Evolutionary conservation across 306 rosid genomes (phyloP).

Genomic region (Trifolium repens): DNA sequence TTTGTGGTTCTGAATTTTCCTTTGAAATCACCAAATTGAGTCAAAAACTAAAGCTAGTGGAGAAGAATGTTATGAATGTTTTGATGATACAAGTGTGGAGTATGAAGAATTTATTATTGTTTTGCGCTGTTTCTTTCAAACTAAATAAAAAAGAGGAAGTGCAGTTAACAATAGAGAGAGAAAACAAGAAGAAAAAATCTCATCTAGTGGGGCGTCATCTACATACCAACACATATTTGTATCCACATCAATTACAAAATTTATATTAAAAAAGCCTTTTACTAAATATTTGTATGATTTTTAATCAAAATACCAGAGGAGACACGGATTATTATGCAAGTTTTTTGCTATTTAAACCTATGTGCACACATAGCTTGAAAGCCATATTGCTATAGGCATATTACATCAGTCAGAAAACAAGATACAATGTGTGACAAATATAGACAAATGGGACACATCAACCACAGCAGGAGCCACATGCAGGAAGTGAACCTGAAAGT

Average conservation of each 20-base stretch:
- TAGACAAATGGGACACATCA: conserved; percentile 42
- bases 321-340: conserved; percentile 1
- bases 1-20: too few relatives aligned
- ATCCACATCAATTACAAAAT: not conserved
- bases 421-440: conserved; percentile 22
- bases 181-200: too few relatives aligned
- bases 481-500: conserved; percentile 82
- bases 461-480: conserved; percentile 99
- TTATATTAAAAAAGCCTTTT: not conserved
- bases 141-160: too few relatives aligned
- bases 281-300: not conserved
- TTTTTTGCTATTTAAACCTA: conserved; percentile 2
- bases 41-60: too few relatives aligned
- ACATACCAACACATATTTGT: too few relatives aligned
- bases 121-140: too few relatives aligned
- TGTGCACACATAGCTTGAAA: not conserved
- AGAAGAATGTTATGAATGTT: too few relatives aligned
- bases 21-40: too few relatives aligned
- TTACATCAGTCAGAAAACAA: conserved; percentile 18
- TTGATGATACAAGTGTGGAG: too few relatives aligned
- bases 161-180: too few relatives aligned
- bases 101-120: too few relatives aligned
- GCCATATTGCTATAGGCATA: conserved; percentile 12
- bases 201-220: too few relatives aligned
- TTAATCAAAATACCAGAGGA: not conserved